phyloP scores from a whole-genome alignment of 495 filamentous ascomycete species.

The Aspergillus olivimuriae region DNA sequence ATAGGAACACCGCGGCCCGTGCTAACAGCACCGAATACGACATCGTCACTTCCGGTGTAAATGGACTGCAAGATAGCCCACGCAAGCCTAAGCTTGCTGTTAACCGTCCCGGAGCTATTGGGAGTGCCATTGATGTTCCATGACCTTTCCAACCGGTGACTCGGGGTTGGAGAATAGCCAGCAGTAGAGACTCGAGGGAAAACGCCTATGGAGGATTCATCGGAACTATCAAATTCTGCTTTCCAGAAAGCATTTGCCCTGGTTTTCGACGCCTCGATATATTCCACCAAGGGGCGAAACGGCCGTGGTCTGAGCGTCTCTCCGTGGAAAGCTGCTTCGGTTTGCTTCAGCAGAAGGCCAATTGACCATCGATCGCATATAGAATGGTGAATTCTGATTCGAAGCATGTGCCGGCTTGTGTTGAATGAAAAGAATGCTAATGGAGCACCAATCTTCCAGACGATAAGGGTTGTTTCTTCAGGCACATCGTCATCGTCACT shows the following conservation, averaged over 20 bases:
- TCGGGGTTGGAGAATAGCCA: slow-evolving; percentile 1
- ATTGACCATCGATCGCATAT: slow-evolving; percentile 15
- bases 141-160: background rate
- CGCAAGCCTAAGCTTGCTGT: slow-evolving; percentile 6
- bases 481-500: slow-evolving; percentile 3
- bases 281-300: slow-evolving; percentile 13
- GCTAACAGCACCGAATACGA: slow-evolving; percentile 4
- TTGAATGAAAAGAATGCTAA: slow-evolving; percentile 8
- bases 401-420: background rate
- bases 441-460: slow-evolving; percentile 5
- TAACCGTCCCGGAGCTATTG: background rate
- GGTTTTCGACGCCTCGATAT: slow-evolving; percentile 4
- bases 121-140: background rate
- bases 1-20: slow-evolving; percentile 4
- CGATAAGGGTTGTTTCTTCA: background rate
- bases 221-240: slow-evolving; percentile 2
- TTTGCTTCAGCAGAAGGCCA: slow-evolving; percentile 9
- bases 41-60: slow-evolving; percentile 2
- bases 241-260: slow-evolving; percentile 6
- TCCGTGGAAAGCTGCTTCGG: slow-evolving; percentile 8
- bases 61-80: slow-evolving; percentile 4
- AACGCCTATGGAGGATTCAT: background rate
- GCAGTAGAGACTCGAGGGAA: slow-evolving; percentile 6
- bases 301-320: slow-evolving; percentile 1
- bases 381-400: slow-evolving; percentile 13